Conservation (phyloP, 768 basidiomycete species). For the Rhizopogon roseolus region DNA sequence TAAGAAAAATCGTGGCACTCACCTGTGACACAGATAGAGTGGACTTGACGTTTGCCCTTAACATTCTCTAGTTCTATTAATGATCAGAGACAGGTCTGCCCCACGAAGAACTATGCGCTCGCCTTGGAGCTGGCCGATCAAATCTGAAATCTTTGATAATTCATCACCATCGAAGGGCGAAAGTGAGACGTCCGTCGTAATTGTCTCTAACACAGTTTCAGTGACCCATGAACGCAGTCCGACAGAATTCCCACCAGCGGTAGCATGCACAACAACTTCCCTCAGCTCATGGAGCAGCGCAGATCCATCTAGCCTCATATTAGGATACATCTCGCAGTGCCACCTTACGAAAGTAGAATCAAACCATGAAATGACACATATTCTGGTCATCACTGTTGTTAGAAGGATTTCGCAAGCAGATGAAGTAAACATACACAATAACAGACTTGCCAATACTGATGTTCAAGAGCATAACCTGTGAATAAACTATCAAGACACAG, state of each 20-base stretch:
- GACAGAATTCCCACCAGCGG: conserved; percentile 13
- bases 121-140: conserved; percentile 4
- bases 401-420: not conserved
- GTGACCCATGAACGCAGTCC: not conserved
- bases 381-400: not conserved
- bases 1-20: not conserved
- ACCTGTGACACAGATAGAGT: conserved; percentile 2
- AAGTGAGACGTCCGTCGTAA: not conserved
- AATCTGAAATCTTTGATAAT: conserved; percentile 3
- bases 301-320: not conserved
- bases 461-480: conserved; percentile 14
- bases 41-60: not conserved
- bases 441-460: conserved; percentile 18
- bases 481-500: not conserved
- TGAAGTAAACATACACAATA: not conserved
- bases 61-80: not conserved
- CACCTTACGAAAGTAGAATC: not conserved
- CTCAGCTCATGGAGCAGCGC: not conserved
- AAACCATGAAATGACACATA: no score
- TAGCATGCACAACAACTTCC: conserved; percentile 4
- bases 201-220: conserved; percentile 5
- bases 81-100: conserved; percentile 6
- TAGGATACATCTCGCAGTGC: conserved; percentile 5
- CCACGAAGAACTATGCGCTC: not conserved
- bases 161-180: conserved; percentile 7